Base-by-base conservation (phyloP, 495 filamentous ascomycete genomes). In the Penicillium pulvis region DNA sequence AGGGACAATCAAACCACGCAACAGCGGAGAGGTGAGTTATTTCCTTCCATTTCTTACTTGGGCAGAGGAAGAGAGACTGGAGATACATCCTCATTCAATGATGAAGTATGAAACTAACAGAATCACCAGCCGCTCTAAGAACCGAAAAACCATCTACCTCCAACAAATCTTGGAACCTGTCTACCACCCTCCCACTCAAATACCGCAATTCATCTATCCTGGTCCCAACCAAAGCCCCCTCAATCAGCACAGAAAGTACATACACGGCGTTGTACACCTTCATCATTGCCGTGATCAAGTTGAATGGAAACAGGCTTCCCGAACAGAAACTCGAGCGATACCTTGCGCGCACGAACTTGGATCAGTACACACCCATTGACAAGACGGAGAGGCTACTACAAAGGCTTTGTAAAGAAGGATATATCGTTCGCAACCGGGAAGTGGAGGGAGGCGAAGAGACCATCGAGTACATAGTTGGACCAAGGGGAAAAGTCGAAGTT, bases 401-500 rank as follows among this genome's bases (percentile, higher is more conserved):
- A 58, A 83, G 85, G 44, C 87, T 98, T 74, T 77, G 85, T 46
- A 89, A 81, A 58, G 90, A 98, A 44, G 90, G 90, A 0, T 98
- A 98, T 65, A 72, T 98, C 2, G 77, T 90, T 26, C 89, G 84
- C 56, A 80, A 85, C n/a, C 80, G 83, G 48, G 89, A 92, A 52
- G 76, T 79, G 67, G 82, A 83, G 35, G 76, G 79, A 1, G 88
- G 86, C n/a, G 89, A 92, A 20, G 91, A 95, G 56, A 71, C 81
- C 5, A 81, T 90, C 10, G 90, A 88, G 51, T 96, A 86, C 76
- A 83, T 88, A 57, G 81, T 96, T 26, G 92, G 92, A 3, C 87
- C 90, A 31, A 80, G 94, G 35, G 94, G 92, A 14, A 97, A 90
- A 74, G 77, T 90, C 12, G 94, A 98, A 69, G 87, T 98, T 33